A percentile compares a stretch with the other conserved stretches of the same genome.
phyloP scores from a whole-genome alignment of 345 rosid species.

The Melaleuca alternifolia region DNA sequence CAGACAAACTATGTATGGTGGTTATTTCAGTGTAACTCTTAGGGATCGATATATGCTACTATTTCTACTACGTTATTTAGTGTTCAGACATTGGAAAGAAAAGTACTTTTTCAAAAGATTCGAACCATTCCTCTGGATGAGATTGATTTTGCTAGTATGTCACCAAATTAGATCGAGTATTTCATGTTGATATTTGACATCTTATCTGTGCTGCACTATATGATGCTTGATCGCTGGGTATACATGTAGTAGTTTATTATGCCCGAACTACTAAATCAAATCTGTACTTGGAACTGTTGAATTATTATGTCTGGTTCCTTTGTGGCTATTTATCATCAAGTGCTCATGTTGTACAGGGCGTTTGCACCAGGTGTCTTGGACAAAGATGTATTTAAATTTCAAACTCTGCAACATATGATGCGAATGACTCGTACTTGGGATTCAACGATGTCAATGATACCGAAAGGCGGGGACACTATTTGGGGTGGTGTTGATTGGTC shows the following conservation, averaged over 20 bases:
- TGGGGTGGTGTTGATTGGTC: slow-evolving; percentile 73
- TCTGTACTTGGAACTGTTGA: background rate
- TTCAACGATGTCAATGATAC: slow-evolving; percentile 68
- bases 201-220: background rate
- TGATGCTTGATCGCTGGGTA: background rate
- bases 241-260: background rate
- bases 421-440: slow-evolving; percentile 67
- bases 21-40: background rate
- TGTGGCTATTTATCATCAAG: background rate
- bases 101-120: background rate
- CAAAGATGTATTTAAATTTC: slow-evolving; percentile 45
- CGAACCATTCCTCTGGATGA: background rate
- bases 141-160: background rate
- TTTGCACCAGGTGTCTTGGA: slow-evolving; percentile 50
- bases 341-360: slow-evolving; percentile 26
- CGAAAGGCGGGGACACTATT: slow-evolving; percentile 62
- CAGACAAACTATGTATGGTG: background rate
- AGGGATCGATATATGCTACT: background rate
- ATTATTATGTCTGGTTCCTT: background rate
- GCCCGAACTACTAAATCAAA: background rate
- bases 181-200: background rate
- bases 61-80: background rate
- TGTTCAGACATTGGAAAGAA: background rate
- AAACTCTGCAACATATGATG: slow-evolving; percentile 56
- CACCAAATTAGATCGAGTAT: background rate